A percentile compares a stretch with the other conserved stretches of the same genome.
Conservation (phyloP, 1,284 basidiomycete species). For the Neonothopanus nambi region DNA sequence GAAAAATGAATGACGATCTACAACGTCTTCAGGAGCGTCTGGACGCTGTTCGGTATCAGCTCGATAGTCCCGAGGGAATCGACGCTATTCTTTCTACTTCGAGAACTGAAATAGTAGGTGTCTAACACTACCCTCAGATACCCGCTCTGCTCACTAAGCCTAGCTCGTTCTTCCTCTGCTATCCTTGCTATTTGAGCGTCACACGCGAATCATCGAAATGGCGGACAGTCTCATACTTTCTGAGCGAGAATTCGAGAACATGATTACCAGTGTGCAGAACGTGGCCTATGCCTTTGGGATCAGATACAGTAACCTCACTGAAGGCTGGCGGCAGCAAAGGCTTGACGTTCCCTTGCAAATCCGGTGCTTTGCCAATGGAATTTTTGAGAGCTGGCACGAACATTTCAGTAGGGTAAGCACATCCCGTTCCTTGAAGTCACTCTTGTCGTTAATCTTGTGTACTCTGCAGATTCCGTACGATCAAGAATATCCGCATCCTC, state of each 20-base stretch:
- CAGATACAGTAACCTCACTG: conserved; percentile 24
- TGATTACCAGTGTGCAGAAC: conserved; percentile 25
- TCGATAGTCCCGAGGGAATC: conserved; percentile 24
- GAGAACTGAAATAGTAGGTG: conserved; percentile 25
- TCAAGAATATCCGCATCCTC: not conserved
- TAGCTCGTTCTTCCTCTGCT: conserved; percentile 27
- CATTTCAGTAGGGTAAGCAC: conserved; percentile 20
- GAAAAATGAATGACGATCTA: conserved; percentile 20
- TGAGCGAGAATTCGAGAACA: conserved; percentile 25
- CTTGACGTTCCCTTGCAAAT: conserved; percentile 25
- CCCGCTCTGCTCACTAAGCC: not conserved
- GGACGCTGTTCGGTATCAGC: conserved; percentile 20
- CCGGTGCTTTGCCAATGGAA: conserved; percentile 27
- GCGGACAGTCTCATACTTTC: conserved; percentile 21
- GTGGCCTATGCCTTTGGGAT: conserved; percentile 25
- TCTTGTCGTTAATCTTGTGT: not conserved
- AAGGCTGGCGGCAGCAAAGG: conserved; percentile 31
- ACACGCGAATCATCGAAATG: conserved; percentile 24
- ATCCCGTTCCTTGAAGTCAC: not conserved
- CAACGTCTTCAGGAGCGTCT: conserved; percentile 17
- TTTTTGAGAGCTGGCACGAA: conserved; percentile 30
- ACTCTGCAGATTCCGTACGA: conserved; percentile 1
- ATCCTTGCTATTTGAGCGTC: conserved; percentile 24
- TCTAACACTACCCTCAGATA: not conserved
- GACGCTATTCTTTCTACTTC: conserved; percentile 20